Evolutionary conservation across 2,329 filamentous ascomycete genomes (phyloP).

Genomic region (Thermoascus crustaceus): DNA sequence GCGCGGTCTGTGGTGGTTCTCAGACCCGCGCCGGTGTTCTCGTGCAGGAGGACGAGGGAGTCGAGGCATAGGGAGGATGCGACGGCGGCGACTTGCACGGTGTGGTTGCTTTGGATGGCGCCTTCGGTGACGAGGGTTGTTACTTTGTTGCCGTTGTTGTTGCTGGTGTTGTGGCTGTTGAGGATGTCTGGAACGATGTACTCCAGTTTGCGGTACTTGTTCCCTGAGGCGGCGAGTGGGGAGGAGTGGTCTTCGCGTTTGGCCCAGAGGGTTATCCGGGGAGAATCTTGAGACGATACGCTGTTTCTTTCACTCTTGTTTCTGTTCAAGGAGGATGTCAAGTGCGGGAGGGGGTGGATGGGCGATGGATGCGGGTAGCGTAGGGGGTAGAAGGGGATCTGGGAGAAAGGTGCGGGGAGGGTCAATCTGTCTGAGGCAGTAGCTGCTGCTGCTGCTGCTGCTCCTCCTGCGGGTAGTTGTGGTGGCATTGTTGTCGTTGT

Average conservation of each 20-base stretch:
- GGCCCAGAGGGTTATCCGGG: slow-evolving; percentile 18
- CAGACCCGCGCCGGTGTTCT: slow-evolving; percentile 21
- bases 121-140: slow-evolving; percentile 30
- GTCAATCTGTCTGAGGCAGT: too few relatives aligned
- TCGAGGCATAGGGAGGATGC: slow-evolving; percentile 20
- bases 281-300: background rate
- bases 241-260: slow-evolving; percentile 30
- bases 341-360: slow-evolving; percentile 22
- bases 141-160: slow-evolving; percentile 9
- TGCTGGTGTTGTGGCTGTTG: slow-evolving; percentile 11
- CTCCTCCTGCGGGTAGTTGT: too few relatives aligned
- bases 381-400: slow-evolving; percentile 22
- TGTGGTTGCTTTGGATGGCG: slow-evolving; percentile 31
- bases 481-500: too few relatives aligned
- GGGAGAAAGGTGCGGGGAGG: slow-evolving; percentile 18
- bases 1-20: slow-evolving; percentile 10
- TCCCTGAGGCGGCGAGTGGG: slow-evolving; percentile 26
- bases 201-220: slow-evolving; percentile 33
- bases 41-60: slow-evolving; percentile 19
- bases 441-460: too few relatives aligned
- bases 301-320: slow-evolving; percentile 1
- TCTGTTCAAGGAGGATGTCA: slow-evolving; percentile 9
- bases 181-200: slow-evolving; percentile 30
- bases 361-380: slow-evolving; percentile 23
- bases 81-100: slow-evolving; percentile 25